Conservation (phyloP, 208 protist species). For the Leishmania guyanensis region DNA sequence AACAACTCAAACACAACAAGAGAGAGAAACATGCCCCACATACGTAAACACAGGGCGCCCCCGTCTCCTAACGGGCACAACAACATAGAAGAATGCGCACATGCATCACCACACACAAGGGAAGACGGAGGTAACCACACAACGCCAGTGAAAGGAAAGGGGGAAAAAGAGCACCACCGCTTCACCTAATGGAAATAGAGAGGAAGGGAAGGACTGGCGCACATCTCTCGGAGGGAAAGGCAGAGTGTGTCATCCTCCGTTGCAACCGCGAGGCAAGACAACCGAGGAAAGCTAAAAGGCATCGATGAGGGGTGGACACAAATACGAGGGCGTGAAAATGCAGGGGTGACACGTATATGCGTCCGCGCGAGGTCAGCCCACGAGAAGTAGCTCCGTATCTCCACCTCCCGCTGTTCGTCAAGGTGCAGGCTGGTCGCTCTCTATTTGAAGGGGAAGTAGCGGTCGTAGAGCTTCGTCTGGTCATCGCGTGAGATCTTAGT, state of each 20-base stretch:
- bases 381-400: not conserved
- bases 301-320: not conserved
- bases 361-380: not conserved
- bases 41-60: not conserved
- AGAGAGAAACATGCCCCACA: not conserved
- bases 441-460: conserved; percentile 57
- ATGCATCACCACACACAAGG: not conserved
- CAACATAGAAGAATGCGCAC: not conserved
- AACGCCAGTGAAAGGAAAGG: not conserved
- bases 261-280: not conserved
- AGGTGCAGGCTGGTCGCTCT: too few relatives aligned
- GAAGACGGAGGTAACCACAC: not conserved
- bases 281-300: not conserved
- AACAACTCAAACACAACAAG: not conserved
- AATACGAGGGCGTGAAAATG: not conserved
- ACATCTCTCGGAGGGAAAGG: not conserved
- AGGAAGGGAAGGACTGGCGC: not conserved
- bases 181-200: not conserved
- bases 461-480: conserved; percentile 85
- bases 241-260: not conserved
- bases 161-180: not conserved
- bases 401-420: not conserved
- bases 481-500: conserved; percentile 95
- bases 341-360: not conserved
- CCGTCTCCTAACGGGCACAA: not conserved